Evolutionary conservation across 495 filamentous ascomycete genomes (phyloP).

Genomic region (Aspergillus leporis): DNA sequence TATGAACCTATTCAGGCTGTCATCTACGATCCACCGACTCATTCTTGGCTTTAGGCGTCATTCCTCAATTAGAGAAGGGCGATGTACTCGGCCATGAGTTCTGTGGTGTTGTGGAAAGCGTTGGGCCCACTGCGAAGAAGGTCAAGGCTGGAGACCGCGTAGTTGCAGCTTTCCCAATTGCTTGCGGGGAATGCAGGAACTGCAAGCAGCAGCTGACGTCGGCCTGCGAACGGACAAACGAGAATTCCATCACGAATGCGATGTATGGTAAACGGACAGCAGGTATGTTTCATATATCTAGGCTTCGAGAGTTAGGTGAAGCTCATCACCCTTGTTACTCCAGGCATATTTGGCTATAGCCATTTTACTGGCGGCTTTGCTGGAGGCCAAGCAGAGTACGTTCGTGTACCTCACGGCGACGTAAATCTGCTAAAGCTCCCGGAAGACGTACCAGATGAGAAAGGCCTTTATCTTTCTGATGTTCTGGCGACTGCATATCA

Average conservation of each 20-base stretch:
- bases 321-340: background rate
- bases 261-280: slow-evolving; percentile 76
- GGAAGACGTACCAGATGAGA: slow-evolving; percentile 82
- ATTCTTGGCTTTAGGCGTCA: slow-evolving; percentile 37
- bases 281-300: slow-evolving; percentile 45
- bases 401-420: slow-evolving; percentile 80
- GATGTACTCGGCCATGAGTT: slow-evolving; percentile 93
- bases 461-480: slow-evolving; percentile 80
- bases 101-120: slow-evolving; percentile 74
- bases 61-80: slow-evolving; percentile 74
- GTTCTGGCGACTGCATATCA: slow-evolving; percentile 80
- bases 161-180: slow-evolving; percentile 85
- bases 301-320: background rate
- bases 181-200: slow-evolving; percentile 67
- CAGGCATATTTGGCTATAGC: slow-evolving; percentile 53
- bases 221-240: slow-evolving; percentile 78
- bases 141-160: slow-evolving; percentile 72
- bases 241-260: slow-evolving; percentile 63
- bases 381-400: slow-evolving; percentile 86
- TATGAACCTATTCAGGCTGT: slow-evolving; percentile 5
- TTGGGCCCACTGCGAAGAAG: slow-evolving; percentile 60
- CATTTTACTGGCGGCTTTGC: slow-evolving; percentile 86
- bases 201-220: slow-evolving; percentile 75
- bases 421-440: slow-evolving; percentile 81
- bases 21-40: background rate